phyloP scores from a whole-genome alignment of 176 grass and related monocot genomes.

The Aegilops bicornis region DNA sequence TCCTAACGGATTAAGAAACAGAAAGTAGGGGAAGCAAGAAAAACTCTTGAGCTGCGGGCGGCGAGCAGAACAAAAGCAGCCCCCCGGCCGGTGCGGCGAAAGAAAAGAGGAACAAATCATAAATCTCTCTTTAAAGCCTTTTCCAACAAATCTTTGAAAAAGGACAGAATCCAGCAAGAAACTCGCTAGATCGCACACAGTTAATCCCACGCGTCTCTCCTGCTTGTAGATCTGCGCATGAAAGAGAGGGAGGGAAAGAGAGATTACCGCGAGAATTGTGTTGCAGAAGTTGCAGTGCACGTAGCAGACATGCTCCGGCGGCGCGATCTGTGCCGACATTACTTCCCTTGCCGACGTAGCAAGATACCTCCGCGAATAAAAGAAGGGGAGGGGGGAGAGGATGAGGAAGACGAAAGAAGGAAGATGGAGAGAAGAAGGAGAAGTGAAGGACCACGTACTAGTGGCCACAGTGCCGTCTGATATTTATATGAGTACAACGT shows the following conservation, averaged over 20 bases:
- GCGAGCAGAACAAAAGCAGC: not conserved
- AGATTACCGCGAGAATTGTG: conserved; percentile 64
- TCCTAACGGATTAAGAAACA: not conserved
- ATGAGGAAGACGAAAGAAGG: conserved; percentile 4
- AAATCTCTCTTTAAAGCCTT: not conserved
- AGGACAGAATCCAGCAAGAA: not conserved
- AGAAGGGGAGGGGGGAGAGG: not conserved
- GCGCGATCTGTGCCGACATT: conserved; percentile 54
- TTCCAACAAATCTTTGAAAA: not conserved
- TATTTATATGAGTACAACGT: not conserved
- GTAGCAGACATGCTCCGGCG: conserved; percentile 57
- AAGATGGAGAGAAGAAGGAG: not conserved
- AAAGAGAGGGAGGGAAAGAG: not conserved
- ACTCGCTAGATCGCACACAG: not conserved
- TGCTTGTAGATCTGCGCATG: conserved; percentile 27
- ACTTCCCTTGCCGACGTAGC: not conserved
- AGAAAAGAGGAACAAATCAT: not conserved
- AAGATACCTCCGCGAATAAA: not conserved
- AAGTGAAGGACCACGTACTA: conserved; percentile 13
- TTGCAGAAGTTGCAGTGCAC: conserved; percentile 83
- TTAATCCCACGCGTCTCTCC: not conserved
- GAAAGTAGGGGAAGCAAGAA: not conserved
- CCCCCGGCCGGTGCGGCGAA: not conserved
- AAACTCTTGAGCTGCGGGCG: not conserved
- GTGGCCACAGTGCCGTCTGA: conserved; percentile 13